phyloP scores from a whole-genome alignment of 2,329 filamentous ascomycete species.

The Cercospora janseana region DNA sequence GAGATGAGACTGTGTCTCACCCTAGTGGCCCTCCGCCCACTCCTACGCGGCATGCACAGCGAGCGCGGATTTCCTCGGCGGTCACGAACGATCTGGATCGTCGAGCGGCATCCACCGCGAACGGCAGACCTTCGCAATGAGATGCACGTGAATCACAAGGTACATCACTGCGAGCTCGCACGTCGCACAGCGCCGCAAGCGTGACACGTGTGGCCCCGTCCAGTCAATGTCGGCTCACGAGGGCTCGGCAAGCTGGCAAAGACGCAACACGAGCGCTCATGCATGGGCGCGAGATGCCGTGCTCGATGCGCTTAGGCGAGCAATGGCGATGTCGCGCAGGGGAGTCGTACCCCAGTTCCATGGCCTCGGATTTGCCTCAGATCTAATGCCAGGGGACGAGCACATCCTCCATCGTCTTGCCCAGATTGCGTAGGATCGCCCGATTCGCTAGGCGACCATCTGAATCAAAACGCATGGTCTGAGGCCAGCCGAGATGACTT shows the following conservation, averaged over 20 bases:
- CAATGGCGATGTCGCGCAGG: constrained; percentile 11
- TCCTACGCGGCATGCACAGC: background rate
- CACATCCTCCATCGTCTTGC: constrained; percentile 17
- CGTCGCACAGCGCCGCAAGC: constrained; percentile 16
- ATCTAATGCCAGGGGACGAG: constrained; percentile 21
- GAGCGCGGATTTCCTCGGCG: constrained; percentile 17
- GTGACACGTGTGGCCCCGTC: constrained; percentile 3
- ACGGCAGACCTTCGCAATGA: background rate
- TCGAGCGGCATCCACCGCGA: constrained; percentile 4
- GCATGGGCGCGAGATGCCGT: constrained; percentile 1
- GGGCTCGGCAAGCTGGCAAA: constrained; percentile 7
- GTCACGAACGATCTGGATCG: constrained; percentile 1
- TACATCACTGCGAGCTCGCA: background rate
- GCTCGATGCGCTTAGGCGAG: constrained; percentile 2
- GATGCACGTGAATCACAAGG: background rate
- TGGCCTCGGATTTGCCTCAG: constrained; percentile 17
- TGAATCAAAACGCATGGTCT: constrained; percentile 2
- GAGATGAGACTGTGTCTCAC: constrained; percentile 2
- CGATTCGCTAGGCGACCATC: constrained; percentile 19
- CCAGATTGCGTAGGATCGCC: constrained; percentile 21
- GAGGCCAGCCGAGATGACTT: constrained; percentile 20
- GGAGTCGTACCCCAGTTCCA: constrained; percentile 15
- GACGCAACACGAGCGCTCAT: background rate
- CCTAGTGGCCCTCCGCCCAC: constrained; percentile 6
- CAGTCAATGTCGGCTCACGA: constrained; percentile 9